Conservation (phyloP, 345 rosid genomes). For the Geranium rotundifolium region DNA sequence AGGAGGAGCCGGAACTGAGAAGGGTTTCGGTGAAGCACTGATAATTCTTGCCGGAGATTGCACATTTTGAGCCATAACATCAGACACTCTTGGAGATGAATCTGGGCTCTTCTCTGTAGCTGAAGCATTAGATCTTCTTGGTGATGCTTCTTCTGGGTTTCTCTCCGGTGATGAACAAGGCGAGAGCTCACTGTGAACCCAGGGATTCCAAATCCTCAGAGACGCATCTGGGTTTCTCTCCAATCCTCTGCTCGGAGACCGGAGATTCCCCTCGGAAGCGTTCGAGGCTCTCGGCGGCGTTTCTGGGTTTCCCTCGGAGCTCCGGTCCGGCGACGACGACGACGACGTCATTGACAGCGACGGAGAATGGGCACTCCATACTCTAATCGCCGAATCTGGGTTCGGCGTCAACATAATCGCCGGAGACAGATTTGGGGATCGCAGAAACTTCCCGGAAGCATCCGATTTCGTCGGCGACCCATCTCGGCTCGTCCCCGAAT, state of each 20-base stretch:
- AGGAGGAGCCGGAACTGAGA: slow-evolving; percentile 26
- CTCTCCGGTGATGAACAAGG: too few relatives aligned
- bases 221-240: slow-evolving; percentile 20
- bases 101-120: too few relatives aligned
- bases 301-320: too few relatives aligned
- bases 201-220: too few relatives aligned
- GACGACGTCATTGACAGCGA: slow-evolving; percentile 26
- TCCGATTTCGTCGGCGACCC: slow-evolving; percentile 1
- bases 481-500: neutral
- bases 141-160: too few relatives aligned
- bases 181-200: too few relatives aligned
- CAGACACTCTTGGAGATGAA: too few relatives aligned
- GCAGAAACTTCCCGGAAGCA: neutral
- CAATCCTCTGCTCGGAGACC: slow-evolving; percentile 11
- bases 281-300: too few relatives aligned
- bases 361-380: slow-evolving; percentile 21
- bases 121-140: too few relatives aligned
- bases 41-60: slow-evolving; percentile 21
- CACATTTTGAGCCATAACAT: slow-evolving; percentile 13
- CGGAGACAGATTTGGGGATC: neutral
- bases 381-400: slow-evolving; percentile 9
- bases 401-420: neutral
- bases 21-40: slow-evolving; percentile 23
- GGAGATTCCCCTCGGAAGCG: slow-evolving; percentile 9
- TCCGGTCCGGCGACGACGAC: slow-evolving; percentile 12